Conservation (phyloP, 2,329 filamentous ascomycete genomes). For the Neopestalotiopsis sp. region DNA sequence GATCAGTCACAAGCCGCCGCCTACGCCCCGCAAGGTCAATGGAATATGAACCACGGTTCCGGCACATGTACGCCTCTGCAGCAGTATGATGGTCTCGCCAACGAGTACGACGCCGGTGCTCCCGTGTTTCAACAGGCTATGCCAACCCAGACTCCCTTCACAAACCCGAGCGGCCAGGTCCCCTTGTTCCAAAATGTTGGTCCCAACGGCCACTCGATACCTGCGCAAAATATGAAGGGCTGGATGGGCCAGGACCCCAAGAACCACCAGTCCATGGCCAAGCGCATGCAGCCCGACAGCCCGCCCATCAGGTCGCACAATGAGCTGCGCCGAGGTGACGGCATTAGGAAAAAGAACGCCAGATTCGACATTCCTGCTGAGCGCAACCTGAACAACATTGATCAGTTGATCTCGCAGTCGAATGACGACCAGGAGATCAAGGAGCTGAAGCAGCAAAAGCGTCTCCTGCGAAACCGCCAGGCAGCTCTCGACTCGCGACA, state of each 20-base stretch:
- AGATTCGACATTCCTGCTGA: conserved; percentile 96
- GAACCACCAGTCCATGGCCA: conserved; percentile 53
- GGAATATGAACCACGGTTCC: conserved; percentile 69
- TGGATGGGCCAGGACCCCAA: conserved; percentile 57
- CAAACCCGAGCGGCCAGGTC: conserved; percentile 53
- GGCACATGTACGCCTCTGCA: conserved; percentile 77
- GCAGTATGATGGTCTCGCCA: conserved; percentile 67
- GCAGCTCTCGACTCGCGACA: conserved; percentile 96
- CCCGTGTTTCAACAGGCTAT: conserved; percentile 60
- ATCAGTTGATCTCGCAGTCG: conserved; percentile 86
- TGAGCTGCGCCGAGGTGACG: conserved; percentile 78
- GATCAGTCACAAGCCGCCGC: conserved; percentile 50
- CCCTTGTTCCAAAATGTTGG: conserved; percentile 60
- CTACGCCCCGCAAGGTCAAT: conserved; percentile 51
- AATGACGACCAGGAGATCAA: conserved; percentile 93
- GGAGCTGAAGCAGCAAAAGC: conserved; percentile 98
- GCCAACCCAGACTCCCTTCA: conserved; percentile 60
- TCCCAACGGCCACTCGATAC: conserved; percentile 53
- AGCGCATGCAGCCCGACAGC: conserved; percentile 70
- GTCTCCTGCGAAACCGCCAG: conserved; percentile 91
- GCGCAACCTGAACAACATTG: conserved; percentile 92
- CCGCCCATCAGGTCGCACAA: conserved; percentile 76
- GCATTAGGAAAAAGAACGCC: conserved; percentile 98
- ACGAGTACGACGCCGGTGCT: conserved; percentile 58
- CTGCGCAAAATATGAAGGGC: conserved; percentile 63